Conservation (phyloP, 2,329 filamentous ascomycete genomes). For the Sclerotinia borealis region DNA sequence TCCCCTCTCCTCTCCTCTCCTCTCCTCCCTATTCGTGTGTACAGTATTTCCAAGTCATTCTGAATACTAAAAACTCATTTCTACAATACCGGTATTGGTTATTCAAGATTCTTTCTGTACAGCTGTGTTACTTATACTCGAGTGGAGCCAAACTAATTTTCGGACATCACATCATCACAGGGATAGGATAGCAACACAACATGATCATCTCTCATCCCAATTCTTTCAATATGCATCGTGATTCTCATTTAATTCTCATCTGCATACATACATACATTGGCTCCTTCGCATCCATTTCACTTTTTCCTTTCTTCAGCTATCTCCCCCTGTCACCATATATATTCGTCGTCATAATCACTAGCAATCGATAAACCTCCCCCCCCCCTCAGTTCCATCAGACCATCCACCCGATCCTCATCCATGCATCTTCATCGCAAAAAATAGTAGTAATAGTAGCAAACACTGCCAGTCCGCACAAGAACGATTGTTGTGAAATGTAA, state of each 20-base stretch:
- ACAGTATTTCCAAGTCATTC: no score
- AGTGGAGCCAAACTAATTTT: no score
- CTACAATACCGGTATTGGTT: no score
- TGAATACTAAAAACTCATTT: no score
- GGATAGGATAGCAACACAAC: no score
- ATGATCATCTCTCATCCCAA: no score
- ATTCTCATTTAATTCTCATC: conserved; percentile 5
- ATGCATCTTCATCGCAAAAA: not conserved
- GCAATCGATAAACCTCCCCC: not conserved
- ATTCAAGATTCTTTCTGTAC: no score
- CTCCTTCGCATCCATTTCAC: not conserved
- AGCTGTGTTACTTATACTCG: no score
- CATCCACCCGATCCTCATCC: not conserved
- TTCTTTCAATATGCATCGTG: not conserved
- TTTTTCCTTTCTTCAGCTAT: not conserved
- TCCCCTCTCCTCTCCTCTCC: no score
- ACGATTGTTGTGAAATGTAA: conserved; percentile 9
- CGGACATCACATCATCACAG: no score
- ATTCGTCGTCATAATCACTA: not conserved
- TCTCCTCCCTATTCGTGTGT: no score
- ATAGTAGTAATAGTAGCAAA: conserved; percentile 13
- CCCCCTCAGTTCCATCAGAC: not conserved
- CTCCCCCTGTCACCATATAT: not conserved
- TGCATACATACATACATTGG: conserved; percentile 2
- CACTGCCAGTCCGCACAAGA: conserved; percentile 4